These are phyloP conservation scores for Linum lewisii DNA, from an alignment of 345 rosid genomes.

Conservation along the genomic window DNA sequence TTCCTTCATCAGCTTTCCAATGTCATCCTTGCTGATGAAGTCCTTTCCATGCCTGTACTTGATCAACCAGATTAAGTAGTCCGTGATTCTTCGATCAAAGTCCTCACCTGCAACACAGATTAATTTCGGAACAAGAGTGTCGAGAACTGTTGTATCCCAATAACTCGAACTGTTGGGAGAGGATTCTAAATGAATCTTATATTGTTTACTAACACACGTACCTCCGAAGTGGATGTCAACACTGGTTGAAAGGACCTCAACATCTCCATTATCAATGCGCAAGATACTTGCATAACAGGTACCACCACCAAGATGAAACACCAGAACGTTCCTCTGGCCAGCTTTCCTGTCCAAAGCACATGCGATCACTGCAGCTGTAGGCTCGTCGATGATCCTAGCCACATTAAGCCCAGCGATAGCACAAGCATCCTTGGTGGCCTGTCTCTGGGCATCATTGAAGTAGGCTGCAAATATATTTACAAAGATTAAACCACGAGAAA, in stretches of 20 bases:
- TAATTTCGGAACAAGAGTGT: too few relatives aligned
- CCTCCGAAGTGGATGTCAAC: constrained; percentile 99
- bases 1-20: constrained; percentile 91
- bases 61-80: constrained; percentile 85
- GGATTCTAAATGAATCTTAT: too few relatives aligned
- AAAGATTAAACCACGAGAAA: background rate
- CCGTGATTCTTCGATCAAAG: constrained; percentile 94
- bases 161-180: too few relatives aligned
- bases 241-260: constrained; percentile 92
- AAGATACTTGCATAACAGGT: constrained; percentile 93
- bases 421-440: constrained; percentile 96
- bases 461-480: constrained; percentile 51
- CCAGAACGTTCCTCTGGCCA: constrained; percentile 96
- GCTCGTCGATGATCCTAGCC: constrained; percentile 90
- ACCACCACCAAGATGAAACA: constrained; percentile 96
- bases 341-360: constrained; percentile 92
- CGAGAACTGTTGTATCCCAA: too few relatives aligned
- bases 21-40: constrained; percentile 80
- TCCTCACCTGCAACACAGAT: constrained; percentile 40
- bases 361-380: constrained; percentile 97
- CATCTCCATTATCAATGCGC: constrained; percentile 87
- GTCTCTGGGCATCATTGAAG: constrained; percentile 97
- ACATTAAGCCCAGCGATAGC: constrained; percentile 86
- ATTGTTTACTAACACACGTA: too few relatives aligned
- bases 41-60: constrained; percentile 97